phyloP scores from a whole-genome alignment of 1,284 basidiomycete genomes.

The Melampsora medusae region DNA sequence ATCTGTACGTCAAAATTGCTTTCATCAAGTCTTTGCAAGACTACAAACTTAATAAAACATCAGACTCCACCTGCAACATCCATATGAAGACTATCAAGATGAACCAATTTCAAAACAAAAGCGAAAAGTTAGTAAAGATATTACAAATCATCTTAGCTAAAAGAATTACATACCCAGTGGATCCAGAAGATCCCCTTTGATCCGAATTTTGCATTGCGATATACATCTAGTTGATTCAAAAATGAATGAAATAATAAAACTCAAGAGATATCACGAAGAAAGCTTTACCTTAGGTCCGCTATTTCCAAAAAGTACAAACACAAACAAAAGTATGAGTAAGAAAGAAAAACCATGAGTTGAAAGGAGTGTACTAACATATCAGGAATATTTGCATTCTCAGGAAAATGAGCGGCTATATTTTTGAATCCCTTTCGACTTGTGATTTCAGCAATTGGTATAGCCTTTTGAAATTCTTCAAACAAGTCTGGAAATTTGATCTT shows the following conservation, averaged over 20 bases:
- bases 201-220: conserved; percentile 50
- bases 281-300: background rate
- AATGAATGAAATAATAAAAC: background rate
- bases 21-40: background rate
- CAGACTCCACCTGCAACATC: conserved; percentile 48
- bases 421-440: conserved; percentile 49
- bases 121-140: background rate
- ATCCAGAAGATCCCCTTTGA: conserved; percentile 39
- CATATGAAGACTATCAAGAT: conserved; percentile 49
- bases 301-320: background rate
- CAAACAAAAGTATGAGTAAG: background rate
- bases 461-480: conserved; percentile 50
- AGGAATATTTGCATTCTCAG: conserved; percentile 49
- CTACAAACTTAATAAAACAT: background rate
- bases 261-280: background rate
- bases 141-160: background rate
- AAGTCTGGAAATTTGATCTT: conserved; percentile 50
- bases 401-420: conserved; percentile 50
- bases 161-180: background rate
- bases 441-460: conserved; percentile 49
- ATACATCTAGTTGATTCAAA: conserved; percentile 49
- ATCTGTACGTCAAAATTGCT: conserved; percentile 28
- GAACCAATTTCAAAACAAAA: background rate
- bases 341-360: conserved; percentile 4
- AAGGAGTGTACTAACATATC: conserved; percentile 48